Conservation (phyloP, 768 basidiomycete genomes). For the Rhizopogon roseolus region DNA sequence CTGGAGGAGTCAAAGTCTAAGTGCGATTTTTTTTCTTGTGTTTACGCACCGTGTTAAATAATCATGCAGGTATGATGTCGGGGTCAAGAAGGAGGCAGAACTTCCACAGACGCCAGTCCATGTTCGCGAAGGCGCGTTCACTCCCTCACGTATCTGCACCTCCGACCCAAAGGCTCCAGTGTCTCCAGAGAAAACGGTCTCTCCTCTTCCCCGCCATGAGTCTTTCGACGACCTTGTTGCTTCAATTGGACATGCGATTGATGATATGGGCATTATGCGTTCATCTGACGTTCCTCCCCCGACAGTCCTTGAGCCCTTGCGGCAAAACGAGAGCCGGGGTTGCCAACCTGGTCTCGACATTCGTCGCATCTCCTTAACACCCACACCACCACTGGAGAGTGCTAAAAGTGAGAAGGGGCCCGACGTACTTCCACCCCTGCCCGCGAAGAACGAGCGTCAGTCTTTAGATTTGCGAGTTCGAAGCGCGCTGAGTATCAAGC, state of each 20-base stretch:
- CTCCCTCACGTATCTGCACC: conserved; percentile 36
- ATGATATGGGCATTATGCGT: conserved; percentile 31
- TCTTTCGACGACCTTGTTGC: conserved; percentile 35
- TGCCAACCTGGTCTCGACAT: conserved; percentile 25
- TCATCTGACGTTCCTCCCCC: conserved; percentile 31
- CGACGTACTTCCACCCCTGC: conserved; percentile 23
- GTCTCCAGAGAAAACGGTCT: conserved; percentile 13
- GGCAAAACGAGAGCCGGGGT: conserved; percentile 25
- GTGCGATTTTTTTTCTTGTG: neutral
- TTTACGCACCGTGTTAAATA: neutral
- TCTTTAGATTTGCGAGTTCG: conserved; percentile 20
- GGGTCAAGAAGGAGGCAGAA: neutral
- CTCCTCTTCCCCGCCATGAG: conserved; percentile 19
- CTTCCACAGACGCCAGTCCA: conserved; percentile 19
- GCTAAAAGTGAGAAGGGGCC: neutral
- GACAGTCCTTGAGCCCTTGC: conserved; percentile 35
- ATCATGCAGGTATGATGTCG: neutral
- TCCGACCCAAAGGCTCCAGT: conserved; percentile 13
- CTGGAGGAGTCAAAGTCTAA: neutral
- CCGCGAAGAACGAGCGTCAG: conserved; percentile 21
- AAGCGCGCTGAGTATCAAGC: conserved; percentile 31
- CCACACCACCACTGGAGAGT: conserved; percentile 9
- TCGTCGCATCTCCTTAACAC: conserved; percentile 19
- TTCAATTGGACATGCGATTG: conserved; percentile 32
- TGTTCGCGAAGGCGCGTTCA: conserved; percentile 63